Percentiles rank a stretch among this genome's conserved stretches.
phyloP scores from a whole-genome alignment of 371 early-diverging fungal genomes.

The Rhizopus delemar region DNA sequence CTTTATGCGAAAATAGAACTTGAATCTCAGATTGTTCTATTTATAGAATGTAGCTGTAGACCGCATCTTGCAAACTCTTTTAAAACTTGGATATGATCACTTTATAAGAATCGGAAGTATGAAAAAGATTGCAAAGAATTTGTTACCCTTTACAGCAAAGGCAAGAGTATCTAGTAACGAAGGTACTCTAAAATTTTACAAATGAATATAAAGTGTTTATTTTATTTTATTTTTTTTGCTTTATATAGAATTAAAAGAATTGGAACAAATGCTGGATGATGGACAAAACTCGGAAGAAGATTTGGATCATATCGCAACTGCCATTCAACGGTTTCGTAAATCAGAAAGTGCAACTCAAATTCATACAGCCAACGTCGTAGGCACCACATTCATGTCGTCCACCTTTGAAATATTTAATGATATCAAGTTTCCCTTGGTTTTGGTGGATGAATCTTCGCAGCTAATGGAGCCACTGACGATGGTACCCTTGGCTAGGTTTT shows the following conservation, averaged over 20 bases:
- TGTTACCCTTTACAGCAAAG: conserved; percentile 71
- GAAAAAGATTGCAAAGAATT: conserved; percentile 72
- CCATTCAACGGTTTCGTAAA: conserved; percentile 66
- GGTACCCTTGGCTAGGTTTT: conserved; percentile 74
- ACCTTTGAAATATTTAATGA: conserved; percentile 68
- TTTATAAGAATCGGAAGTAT: conserved; percentile 86
- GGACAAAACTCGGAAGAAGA: conserved; percentile 56
- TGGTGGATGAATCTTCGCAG: conserved; percentile 89
- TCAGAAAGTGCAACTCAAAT: conserved; percentile 55
- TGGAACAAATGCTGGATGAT: conserved; percentile 71
- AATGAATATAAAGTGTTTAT: background rate
- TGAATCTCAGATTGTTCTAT: background rate
- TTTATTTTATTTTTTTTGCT: background rate
- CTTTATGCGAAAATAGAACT: background rate
- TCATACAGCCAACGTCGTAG: conserved; percentile 61
- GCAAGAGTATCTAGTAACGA: conserved; percentile 53
- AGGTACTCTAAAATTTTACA: conserved; percentile 23
- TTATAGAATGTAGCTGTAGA: conserved; percentile 85
- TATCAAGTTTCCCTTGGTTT: conserved; percentile 64
- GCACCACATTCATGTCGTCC: conserved; percentile 82
- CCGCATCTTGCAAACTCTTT: conserved; percentile 69
- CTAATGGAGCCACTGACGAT: conserved; percentile 88
- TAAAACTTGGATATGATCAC: conserved; percentile 71
- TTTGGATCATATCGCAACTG: conserved; percentile 56
- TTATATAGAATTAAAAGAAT: conserved; percentile 63